Percentiles rank a stretch among this genome's conserved stretches.
phyloP scores from a whole-genome alignment of 768 basidiomycete genomes.

The Lepiota brunneoincarnata region DNA sequence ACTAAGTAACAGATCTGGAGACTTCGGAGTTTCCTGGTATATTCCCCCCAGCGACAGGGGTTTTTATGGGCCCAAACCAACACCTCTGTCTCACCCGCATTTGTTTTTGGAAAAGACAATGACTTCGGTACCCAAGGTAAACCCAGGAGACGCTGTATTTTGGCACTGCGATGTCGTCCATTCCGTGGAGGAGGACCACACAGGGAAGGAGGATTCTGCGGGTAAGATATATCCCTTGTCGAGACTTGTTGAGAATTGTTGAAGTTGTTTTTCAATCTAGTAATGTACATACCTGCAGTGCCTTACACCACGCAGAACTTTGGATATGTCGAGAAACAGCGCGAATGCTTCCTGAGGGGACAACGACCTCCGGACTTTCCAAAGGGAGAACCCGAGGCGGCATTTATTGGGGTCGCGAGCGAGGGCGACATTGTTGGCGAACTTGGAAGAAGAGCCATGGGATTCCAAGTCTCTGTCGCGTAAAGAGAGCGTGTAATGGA shows the following conservation, averaged over 20 bases:
- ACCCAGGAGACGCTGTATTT: conserved; percentile 76
- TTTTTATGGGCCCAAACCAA: conserved; percentile 45
- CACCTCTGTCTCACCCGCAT: conserved; percentile 62
- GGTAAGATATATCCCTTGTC: conserved; percentile 27
- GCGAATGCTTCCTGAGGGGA: conserved; percentile 55
- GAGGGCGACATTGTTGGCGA: conserved; percentile 33
- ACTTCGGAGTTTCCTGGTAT: conserved; percentile 55
- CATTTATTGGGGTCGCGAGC: conserved; percentile 33
- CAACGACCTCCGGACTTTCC: conserved; percentile 74
- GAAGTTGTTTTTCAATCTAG: conserved; percentile 25
- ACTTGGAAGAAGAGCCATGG: conserved; percentile 21
- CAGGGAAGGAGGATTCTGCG: conserved; percentile 52
- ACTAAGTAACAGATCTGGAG: conserved; percentile 35
- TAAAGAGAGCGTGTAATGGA: too few species aligned
- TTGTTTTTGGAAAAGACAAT: conserved; percentile 61
- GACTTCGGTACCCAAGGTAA: conserved; percentile 67
- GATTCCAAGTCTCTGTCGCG: background rate
- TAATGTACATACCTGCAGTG: conserved; percentile 79
- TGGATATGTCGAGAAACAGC: conserved; percentile 61
- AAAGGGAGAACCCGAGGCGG: conserved; percentile 34
- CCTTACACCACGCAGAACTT: conserved; percentile 62
- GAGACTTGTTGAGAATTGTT: background rate
- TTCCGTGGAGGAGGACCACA: conserved; percentile 50
- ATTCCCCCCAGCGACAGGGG: conserved; percentile 32
- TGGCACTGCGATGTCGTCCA: conserved; percentile 68